Evolutionary conservation across 768 basidiomycete species (phyloP).

Genomic region (Serendipita sp.): DNA sequence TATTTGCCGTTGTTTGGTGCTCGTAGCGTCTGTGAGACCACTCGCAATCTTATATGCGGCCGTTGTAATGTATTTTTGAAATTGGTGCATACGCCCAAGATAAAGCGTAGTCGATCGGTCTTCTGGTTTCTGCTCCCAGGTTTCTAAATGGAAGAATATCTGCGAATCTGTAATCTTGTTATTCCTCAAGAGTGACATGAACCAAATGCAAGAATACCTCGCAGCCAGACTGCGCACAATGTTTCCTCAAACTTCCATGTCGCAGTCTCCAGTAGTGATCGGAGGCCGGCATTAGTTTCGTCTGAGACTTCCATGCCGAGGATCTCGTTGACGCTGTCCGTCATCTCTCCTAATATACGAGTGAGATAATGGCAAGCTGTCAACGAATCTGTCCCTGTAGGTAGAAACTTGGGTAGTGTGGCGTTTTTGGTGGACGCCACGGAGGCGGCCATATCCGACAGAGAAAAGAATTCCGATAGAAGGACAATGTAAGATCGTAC

Average conservation of each 20-base stretch:
- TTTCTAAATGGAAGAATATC: constrained; percentile 68
- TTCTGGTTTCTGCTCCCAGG: constrained; percentile 53
- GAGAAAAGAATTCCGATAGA: constrained; percentile 69
- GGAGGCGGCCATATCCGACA: constrained; percentile 62
- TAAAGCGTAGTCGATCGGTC: constrained; percentile 58
- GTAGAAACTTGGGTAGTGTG: constrained; percentile 39
- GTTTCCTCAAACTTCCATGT: constrained; percentile 50
- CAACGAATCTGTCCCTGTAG: constrained; percentile 63
- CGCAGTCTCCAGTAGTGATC: not conserved
- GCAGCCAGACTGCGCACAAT: constrained; percentile 61
- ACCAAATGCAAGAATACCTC: constrained; percentile 36
- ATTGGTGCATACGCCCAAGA: constrained; percentile 58
- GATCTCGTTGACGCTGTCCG: constrained; percentile 73
- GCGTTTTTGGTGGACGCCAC: constrained; percentile 23
- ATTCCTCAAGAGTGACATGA: too few relatives aligned
- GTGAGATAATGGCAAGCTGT: constrained; percentile 67
- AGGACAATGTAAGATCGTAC: constrained; percentile 72
- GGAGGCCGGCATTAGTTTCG: constrained; percentile 35
- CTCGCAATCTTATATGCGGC: constrained; percentile 68
- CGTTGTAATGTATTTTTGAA: constrained; percentile 64
- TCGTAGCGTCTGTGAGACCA: constrained; percentile 40
- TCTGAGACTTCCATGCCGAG: constrained; percentile 61
- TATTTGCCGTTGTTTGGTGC: constrained; percentile 44
- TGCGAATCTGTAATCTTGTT: constrained; percentile 45
- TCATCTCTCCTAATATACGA: constrained; percentile 68